Conservation (phyloP, 371 early-diverging fungal species). For the Batkoa obscura region DNA sequence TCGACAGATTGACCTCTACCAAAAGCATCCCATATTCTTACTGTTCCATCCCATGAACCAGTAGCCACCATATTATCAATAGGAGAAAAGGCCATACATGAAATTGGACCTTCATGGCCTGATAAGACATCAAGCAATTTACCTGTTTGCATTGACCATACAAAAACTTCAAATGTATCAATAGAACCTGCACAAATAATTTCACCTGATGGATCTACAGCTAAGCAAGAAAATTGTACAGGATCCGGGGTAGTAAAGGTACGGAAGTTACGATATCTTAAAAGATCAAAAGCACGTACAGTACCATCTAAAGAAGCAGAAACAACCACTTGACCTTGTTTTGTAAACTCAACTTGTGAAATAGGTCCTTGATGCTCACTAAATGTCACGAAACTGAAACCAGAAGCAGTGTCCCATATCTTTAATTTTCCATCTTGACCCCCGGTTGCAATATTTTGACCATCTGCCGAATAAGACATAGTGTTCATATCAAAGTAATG, state of each 20-base stretch:
- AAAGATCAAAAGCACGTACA: slow-evolving; percentile 88
- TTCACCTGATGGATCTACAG: slow-evolving; percentile 92
- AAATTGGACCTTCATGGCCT: slow-evolving; percentile 88
- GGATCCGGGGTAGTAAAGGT: slow-evolving; percentile 94
- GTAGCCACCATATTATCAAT: slow-evolving; percentile 52
- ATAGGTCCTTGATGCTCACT: slow-evolving; percentile 76
- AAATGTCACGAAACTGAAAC: slow-evolving; percentile 95
- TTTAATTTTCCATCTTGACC: slow-evolving; percentile 96
- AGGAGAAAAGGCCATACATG: slow-evolving; percentile 68
- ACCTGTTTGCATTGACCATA: slow-evolving; percentile 96
- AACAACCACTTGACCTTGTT: slow-evolving; percentile 77
- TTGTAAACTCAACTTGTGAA: slow-evolving; percentile 72
- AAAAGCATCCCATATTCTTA: slow-evolving; percentile 89
- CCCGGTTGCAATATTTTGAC: slow-evolving; percentile 89
- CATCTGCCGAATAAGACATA: slow-evolving; percentile 77
- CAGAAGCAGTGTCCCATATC: slow-evolving; percentile 87
- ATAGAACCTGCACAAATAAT: slow-evolving; percentile 88
- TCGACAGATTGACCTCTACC: slow-evolving; percentile 65
- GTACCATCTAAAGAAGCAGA: slow-evolving; percentile 94
- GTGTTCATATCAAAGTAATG: slow-evolving; percentile 85
- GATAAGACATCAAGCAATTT: slow-evolving; percentile 81
- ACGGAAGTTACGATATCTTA: slow-evolving; percentile 92
- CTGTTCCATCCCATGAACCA: slow-evolving; percentile 88
- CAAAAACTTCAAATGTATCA: slow-evolving; percentile 88
- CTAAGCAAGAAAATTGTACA: slow-evolving; percentile 79